Evolutionary conservation across 805 yeast species (phyloP), one percentile per base, ranked within the genome.

Genomic region (Teunomyces kruisii): DNA sequence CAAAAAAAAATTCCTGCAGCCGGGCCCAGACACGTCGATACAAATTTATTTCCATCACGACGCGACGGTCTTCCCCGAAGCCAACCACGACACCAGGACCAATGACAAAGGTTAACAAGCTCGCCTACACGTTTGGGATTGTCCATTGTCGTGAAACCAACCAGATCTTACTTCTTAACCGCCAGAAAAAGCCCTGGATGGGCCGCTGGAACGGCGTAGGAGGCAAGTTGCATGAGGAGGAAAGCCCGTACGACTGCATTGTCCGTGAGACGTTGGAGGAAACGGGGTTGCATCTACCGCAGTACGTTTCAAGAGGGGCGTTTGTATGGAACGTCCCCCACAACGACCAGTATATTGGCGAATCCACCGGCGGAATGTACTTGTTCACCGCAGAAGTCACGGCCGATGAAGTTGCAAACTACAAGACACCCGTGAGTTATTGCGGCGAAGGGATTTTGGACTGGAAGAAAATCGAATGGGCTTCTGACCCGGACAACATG

Each of bases 201-300:
- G 77, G 77, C 12, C 55, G 68, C 40, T 72, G 76, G 76, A 72
- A 72, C 51, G 77, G 76, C 9, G 75, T 72, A 9, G 76, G 76
- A 7, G 77, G 77, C 5, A 72, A 72, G 46, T 48, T 72, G 13
- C 70, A 69, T 28, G 43, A 50, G 0, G 52, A 45, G 13, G 77
- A 72, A 49, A 49, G 65, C 1, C 69, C 75, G 1, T 46, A 58
- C 30, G 64, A 64, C n/a, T 70, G 76, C 44, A 72, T 72, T 14
- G 60, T 66, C 5, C 47, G 77, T 39, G 77, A 72, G 48, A 64
- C 76, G 0, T 24, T 48, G 16, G 76, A 72, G 53, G 76, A 72
- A 51, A 70, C 77, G 1, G 75, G 72, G 1, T 55, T 72, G 17
- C 9, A 30, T 9, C 42, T 71, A 14, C 56, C 60, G 1, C 60